Evolutionary conservation across 139 green algal species (phyloP).

Genomic region (Coelastrella sp.): DNA sequence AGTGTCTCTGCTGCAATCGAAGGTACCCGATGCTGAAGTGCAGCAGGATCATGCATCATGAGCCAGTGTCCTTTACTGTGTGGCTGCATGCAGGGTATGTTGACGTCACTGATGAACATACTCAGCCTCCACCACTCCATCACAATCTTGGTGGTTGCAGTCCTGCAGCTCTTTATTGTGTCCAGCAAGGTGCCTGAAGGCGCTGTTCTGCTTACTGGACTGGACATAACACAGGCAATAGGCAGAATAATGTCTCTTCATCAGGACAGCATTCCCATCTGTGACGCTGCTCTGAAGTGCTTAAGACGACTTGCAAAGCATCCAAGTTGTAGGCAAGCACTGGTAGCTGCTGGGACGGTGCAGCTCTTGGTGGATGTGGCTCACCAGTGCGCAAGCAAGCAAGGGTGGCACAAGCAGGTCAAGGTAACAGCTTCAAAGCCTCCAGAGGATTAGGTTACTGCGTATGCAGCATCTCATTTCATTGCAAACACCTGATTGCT

Average conservation of each 20-base stretch:
- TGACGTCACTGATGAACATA: background rate
- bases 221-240: background rate
- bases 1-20: no score
- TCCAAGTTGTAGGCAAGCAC: background rate
- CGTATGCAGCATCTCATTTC: no score
- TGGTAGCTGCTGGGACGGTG: background rate
- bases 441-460: no score
- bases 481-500: no score
- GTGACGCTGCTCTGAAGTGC: background rate
- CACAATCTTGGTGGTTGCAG: background rate
- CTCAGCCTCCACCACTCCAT: background rate
- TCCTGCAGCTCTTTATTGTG: background rate
- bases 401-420: slow-evolving; percentile 11
- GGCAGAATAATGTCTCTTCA: background rate
- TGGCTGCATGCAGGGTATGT: slow-evolving; percentile 15
- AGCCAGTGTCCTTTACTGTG: no score
- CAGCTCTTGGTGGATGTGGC: background rate
- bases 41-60: no score
- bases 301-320: slow-evolving; percentile 7
- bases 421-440: slow-evolving; percentile 11
- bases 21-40: no score
- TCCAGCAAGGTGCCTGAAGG: slow-evolving; percentile 11
- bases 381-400: background rate
- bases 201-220: background rate
- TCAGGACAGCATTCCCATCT: background rate